These are phyloP conservation scores for Mucor irregularis DNA, from an alignment of 371 early-diverging fungal genomes.

Conservation along the genomic window DNA sequence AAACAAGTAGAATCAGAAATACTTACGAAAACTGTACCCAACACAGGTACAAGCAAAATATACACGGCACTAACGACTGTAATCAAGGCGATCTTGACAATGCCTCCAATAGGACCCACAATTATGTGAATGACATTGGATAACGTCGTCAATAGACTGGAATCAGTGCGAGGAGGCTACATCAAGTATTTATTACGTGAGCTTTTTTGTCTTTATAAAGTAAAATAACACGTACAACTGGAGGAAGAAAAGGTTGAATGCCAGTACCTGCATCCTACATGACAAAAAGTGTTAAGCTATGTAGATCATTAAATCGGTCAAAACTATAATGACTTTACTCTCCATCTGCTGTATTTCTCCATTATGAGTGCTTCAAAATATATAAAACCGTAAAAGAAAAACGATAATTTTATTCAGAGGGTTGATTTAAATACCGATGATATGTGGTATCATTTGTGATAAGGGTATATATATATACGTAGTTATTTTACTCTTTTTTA, in stretches of 20 bases:
- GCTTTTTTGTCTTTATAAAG: neutral
- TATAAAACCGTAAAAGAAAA: neutral
- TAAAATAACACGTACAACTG: slow-evolving; percentile 55
- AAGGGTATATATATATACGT: neutral
- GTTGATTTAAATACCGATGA: neutral
- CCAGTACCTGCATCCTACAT: slow-evolving; percentile 80
- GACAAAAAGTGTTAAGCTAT: neutral
- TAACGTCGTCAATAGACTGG: slow-evolving; percentile 30
- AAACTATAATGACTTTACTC: slow-evolving; percentile 40
- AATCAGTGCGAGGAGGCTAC: slow-evolving; percentile 46
- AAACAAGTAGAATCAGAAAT: neutral
- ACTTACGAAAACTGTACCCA: slow-evolving; percentile 39
- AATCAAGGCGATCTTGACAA: slow-evolving; percentile 44
- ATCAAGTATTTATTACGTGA: neutral
- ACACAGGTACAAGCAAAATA: slow-evolving; percentile 32
- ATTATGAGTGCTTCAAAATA: slow-evolving; percentile 26
- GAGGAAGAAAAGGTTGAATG: slow-evolving; percentile 88
- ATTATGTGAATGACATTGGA: slow-evolving; percentile 37
- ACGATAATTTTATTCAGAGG: neutral
- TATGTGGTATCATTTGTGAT: neutral
- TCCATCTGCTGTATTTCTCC: slow-evolving; percentile 73
- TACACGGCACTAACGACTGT: slow-evolving; percentile 28
- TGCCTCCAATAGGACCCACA: slow-evolving; percentile 51
- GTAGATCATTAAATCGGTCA: neutral
- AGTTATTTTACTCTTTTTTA: slow-evolving; percentile 15